Evolutionary conservation across 441 rosid species (phyloP).

Genomic region (Melastoma candidum): DNA sequence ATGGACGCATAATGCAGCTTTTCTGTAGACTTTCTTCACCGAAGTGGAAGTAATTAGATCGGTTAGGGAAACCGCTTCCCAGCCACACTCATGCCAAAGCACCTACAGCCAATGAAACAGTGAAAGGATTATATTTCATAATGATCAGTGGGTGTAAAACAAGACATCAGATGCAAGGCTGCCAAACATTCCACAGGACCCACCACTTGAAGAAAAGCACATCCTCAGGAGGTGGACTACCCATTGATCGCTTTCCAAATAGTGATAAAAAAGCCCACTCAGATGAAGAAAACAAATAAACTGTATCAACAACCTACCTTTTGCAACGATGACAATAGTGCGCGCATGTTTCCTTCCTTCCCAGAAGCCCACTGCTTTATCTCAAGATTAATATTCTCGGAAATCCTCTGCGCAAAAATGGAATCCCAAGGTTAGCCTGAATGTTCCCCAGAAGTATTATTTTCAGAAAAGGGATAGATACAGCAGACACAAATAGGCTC

Average conservation of each 20-base stretch:
- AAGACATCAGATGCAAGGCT: no score
- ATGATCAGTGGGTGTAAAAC: neutral
- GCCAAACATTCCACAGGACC: no score
- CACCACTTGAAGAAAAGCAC: no score
- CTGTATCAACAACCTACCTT: slow-evolving; percentile 25
- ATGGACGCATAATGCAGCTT: slow-evolving; percentile 15
- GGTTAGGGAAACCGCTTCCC: slow-evolving; percentile 17
- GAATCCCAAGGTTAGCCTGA: slow-evolving; percentile 13
- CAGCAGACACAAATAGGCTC: neutral
- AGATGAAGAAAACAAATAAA: neutral
- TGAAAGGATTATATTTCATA: neutral
- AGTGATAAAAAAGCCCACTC: neutral
- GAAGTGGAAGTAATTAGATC: slow-evolving; percentile 13
- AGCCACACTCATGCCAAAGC: slow-evolving; percentile 20
- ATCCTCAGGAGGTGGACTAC: no score
- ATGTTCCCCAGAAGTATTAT: neutral
- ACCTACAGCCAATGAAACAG: slow-evolving; percentile 1
- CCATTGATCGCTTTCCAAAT: neutral
- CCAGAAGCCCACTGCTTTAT: slow-evolving; percentile 86
- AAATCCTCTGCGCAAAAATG: slow-evolving; percentile 49
- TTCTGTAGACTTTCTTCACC: slow-evolving; percentile 17
- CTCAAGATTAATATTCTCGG: slow-evolving; percentile 53
- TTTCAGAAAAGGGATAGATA: neutral
- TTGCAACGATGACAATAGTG: slow-evolving; percentile 81
- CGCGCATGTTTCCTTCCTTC: slow-evolving; percentile 92